Conservation (phyloP, 305 asterid genomes). For the Caryopteris hybrid region DNA sequence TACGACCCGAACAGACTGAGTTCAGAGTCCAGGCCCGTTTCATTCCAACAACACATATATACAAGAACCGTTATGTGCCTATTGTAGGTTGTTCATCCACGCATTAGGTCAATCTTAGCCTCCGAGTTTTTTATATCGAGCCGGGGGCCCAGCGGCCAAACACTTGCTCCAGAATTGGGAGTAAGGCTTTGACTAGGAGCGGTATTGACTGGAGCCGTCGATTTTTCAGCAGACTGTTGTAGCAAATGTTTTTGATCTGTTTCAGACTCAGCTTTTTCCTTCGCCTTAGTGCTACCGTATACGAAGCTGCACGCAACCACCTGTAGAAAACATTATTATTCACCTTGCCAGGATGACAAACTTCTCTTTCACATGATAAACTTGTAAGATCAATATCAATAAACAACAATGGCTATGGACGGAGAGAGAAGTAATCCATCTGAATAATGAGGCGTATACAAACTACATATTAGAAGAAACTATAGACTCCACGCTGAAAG, state of each 20-base stretch:
- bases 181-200: slow-evolving; percentile 36
- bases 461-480: too few species aligned
- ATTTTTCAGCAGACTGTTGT: slow-evolving; percentile 37
- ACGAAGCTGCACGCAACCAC: slow-evolving; percentile 89
- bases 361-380: not conserved
- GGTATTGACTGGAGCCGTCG: slow-evolving; percentile 24
- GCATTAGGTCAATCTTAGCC: slow-evolving; percentile 69
- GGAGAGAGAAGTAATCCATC: too few species aligned
- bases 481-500: too few species aligned
- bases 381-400: not conserved
- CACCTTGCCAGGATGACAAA: not conserved
- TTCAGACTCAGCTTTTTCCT: slow-evolving; percentile 39
- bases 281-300: slow-evolving; percentile 56
- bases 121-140: slow-evolving; percentile 46
- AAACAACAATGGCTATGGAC: not conserved
- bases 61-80: slow-evolving; percentile 37
- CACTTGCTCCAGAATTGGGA: slow-evolving; percentile 39
- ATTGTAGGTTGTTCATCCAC: slow-evolving; percentile 55
- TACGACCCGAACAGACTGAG: not conserved
- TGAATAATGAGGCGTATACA: too few species aligned
- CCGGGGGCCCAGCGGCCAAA: slow-evolving; percentile 56
- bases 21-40: slow-evolving; percentile 17
- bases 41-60: slow-evolving; percentile 68
- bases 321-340: slow-evolving; percentile 28
- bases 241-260: slow-evolving; percentile 28